Conservation (phyloP, 176 grass and related monocot genomes). For the Melocanna baccifera region DNA sequence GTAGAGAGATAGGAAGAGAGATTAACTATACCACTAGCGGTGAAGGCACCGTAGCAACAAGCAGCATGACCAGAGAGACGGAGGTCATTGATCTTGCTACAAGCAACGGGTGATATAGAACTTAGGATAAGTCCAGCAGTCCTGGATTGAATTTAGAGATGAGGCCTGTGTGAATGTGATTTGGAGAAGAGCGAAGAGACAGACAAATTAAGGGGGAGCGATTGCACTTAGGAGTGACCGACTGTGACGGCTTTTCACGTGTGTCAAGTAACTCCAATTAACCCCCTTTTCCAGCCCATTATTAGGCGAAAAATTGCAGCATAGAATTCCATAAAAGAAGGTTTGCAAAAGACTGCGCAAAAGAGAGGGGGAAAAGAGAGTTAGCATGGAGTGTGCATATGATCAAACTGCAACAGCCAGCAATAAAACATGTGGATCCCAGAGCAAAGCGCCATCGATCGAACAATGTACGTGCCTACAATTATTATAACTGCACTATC, state of each 20-base stretch:
- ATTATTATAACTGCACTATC: slow-evolving; percentile 12
- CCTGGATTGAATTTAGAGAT: too few relatives aligned
- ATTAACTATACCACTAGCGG: too few relatives aligned
- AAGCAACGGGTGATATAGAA: accelerated
- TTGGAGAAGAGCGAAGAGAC: too few relatives aligned
- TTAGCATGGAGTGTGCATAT: background rate
- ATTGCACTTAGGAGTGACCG: background rate
- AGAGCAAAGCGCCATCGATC: slow-evolving; percentile 25
- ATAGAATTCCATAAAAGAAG: slow-evolving; percentile 26
- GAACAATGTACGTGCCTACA: slow-evolving; percentile 17
- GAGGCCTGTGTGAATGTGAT: too few relatives aligned
- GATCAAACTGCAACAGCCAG: slow-evolving; percentile 1
- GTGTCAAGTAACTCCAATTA: background rate
- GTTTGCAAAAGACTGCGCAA: slow-evolving; percentile 9
- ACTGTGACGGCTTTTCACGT: slow-evolving; percentile 14
- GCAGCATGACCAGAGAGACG: too few relatives aligned
- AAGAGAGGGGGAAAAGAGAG: background rate
- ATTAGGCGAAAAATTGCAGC: background rate
- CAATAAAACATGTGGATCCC: slow-evolving; percentile 48
- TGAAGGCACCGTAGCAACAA: too few relatives aligned
- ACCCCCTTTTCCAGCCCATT: background rate
- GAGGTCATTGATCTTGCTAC: too few relatives aligned
- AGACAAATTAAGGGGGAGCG: too few relatives aligned
- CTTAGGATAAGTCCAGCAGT: too few relatives aligned
- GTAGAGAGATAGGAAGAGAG: too few relatives aligned